Conservation (phyloP, 495 filamentous ascomycete genomes). For the Hypomontagnella monticulosa region DNA sequence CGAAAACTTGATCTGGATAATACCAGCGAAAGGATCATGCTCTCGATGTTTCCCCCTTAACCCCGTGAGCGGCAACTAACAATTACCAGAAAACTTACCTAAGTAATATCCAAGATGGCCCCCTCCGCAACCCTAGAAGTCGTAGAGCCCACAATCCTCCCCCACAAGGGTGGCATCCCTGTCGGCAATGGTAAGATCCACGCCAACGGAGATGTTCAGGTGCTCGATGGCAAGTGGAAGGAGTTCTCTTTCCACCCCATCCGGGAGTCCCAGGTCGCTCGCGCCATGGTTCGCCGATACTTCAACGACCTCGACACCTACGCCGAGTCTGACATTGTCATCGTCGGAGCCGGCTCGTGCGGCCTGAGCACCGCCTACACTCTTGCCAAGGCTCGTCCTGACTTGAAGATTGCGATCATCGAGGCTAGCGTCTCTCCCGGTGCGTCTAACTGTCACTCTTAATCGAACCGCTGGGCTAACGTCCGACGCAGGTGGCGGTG, state of each 20-base stretch:
- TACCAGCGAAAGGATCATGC: conserved; percentile 99
- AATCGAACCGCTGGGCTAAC: conserved; percentile 22
- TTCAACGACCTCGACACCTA: conserved; percentile 88
- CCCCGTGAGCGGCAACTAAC: conserved; percentile 41
- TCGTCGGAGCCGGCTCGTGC: conserved; percentile 88
- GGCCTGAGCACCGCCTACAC: conserved; percentile 86
- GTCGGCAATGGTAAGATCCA: conserved; percentile 52
- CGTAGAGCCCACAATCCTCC: conserved; percentile 43
- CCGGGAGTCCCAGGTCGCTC: conserved; percentile 88
- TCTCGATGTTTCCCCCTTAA: conserved; percentile 56
- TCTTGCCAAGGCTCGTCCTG: conserved; percentile 82
- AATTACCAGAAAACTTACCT: conserved; percentile 53
- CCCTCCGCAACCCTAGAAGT: conserved; percentile 66
- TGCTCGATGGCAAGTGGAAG: conserved; percentile 76
- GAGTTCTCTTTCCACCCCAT: conserved; percentile 84
- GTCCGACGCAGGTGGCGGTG: conserved; percentile 71
- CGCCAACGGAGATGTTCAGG: conserved; percentile 56
- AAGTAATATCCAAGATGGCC: conserved; percentile 69
- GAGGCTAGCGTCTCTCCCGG: conserved; percentile 85
- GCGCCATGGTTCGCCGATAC: conserved; percentile 92
- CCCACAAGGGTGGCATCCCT: conserved; percentile 51
- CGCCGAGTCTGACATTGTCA: conserved; percentile 91
- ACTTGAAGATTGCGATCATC: conserved; percentile 91
- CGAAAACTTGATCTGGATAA: conserved; percentile 98
- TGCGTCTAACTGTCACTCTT: conserved; percentile 43